These are phyloP conservation scores for Mortierella sp. DNA, from an alignment of 371 early-diverging fungal species.

Conservation along the genomic window DNA sequence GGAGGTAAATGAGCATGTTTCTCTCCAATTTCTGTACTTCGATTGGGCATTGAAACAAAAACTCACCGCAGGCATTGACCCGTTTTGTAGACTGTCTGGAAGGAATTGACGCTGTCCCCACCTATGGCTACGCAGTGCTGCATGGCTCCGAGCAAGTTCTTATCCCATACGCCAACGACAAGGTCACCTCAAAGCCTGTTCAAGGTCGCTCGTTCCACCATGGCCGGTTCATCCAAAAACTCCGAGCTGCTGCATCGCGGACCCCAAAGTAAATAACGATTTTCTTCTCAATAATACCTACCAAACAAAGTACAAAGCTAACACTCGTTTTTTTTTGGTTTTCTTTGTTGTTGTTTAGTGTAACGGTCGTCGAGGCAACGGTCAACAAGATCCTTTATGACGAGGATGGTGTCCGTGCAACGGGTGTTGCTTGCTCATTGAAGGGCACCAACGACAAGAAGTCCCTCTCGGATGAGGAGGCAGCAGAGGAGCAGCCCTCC, in stretches of 20 bases:
- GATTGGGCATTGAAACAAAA: too few relatives aligned
- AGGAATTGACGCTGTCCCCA: conserved; percentile 90
- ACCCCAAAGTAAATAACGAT: conserved; percentile 65
- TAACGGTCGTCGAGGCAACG: conserved; percentile 84
- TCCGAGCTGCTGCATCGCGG: conserved; percentile 77
- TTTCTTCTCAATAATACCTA: background rate
- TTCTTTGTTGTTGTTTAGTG: conserved; percentile 60
- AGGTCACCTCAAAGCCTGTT: conserved; percentile 61
- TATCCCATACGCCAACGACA: conserved; percentile 71
- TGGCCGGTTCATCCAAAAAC: conserved; percentile 90
- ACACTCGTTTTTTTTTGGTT: background rate
- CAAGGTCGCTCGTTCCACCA: conserved; percentile 92
- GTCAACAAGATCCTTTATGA: conserved; percentile 71
- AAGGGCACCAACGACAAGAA: conserved; percentile 23
- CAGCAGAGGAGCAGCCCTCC: background rate
- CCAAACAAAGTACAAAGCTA: background rate
- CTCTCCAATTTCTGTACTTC: background rate
- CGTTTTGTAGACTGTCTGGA: conserved; percentile 73
- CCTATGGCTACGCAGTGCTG: conserved; percentile 91
- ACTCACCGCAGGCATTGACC: background rate
- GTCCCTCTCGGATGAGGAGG: background rate
- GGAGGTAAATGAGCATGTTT: conserved; percentile 48
- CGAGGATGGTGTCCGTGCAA: conserved; percentile 59
- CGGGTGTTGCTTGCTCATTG: conserved; percentile 64
- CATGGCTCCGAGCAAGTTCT: conserved; percentile 66